phyloP scores from a whole-genome alignment of 2,329 filamentous ascomycete genomes.

The Rutstroemia sp. region DNA sequence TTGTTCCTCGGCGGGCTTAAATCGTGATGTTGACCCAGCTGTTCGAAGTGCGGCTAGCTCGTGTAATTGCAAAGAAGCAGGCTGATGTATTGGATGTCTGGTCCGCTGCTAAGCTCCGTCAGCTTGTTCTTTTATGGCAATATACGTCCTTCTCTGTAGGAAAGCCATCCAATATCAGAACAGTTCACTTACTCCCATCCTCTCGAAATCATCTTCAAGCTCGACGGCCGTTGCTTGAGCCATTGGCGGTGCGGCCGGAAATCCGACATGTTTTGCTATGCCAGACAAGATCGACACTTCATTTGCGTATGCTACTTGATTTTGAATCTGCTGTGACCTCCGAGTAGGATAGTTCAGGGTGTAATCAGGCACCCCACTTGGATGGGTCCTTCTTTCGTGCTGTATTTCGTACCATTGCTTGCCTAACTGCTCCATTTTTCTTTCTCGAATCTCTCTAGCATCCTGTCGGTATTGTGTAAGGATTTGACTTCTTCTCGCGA shows the following conservation, averaged over 20 bases:
- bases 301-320: constrained; percentile 87
- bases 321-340: constrained; percentile 67
- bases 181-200: constrained; percentile 67
- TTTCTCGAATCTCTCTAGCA: constrained; percentile 75
- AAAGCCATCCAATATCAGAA: not conserved
- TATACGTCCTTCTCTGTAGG: not conserved
- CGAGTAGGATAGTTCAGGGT: constrained; percentile 73
- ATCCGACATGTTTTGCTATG: constrained; percentile 90
- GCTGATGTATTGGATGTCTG: constrained; percentile 20
- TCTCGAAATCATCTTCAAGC: constrained; percentile 78
- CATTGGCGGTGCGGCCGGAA: constrained; percentile 88
- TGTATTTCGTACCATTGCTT: constrained; percentile 92
- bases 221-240: constrained; percentile 63
- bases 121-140: constrained; percentile 10
- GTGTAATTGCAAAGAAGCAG: constrained; percentile 23
- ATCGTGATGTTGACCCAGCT: constrained; percentile 26
- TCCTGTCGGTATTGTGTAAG: constrained; percentile 88
- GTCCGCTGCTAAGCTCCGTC: constrained; percentile 21
- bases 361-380: constrained; percentile 74
- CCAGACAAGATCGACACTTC: constrained; percentile 89
- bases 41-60: constrained; percentile 28
- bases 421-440: constrained; percentile 71
- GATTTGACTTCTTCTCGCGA: constrained; percentile 77
- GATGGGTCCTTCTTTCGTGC: constrained; percentile 71
- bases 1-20: constrained; percentile 67